Conservation (phyloP, 306 rosid genomes). For the Argentina anserina region DNA sequence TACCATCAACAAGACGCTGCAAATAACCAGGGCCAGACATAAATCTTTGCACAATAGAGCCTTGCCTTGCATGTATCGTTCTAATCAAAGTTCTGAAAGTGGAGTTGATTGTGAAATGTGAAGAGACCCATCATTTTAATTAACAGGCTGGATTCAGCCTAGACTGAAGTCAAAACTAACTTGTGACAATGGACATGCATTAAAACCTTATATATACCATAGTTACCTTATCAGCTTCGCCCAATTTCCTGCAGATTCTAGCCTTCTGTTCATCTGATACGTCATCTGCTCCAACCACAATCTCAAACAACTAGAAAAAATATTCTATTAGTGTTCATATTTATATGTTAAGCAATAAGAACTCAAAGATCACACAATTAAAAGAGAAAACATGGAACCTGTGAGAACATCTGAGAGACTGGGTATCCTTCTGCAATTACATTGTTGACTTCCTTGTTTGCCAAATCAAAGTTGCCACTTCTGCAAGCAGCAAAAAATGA, state of each 20-base stretch:
- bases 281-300: conserved; percentile 63
- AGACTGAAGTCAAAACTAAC: background rate
- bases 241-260: conserved; percentile 78
- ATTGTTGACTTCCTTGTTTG: conserved; percentile 83
- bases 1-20: conserved; percentile 86
- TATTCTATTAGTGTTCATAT: conserved; percentile 14
- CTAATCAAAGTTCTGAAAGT: background rate
- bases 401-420: conserved; percentile 78
- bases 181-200: background rate
- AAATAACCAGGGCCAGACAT: conserved; percentile 28
- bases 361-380: background rate
- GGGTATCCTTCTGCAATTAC: conserved; percentile 95
- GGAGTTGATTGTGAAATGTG: background rate
- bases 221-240: conserved; percentile 79
- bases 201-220: background rate
- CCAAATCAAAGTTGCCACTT: conserved; percentile 83
- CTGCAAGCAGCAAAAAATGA: conserved; percentile 60
- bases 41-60: conserved; percentile 7
- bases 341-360: conserved; percentile 1
- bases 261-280: conserved; percentile 89
- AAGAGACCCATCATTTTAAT: no score
- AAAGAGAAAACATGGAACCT: conserved; percentile 38
- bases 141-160: background rate
- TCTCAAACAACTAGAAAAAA: conserved; percentile 61
- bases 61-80: background rate